These are phyloP conservation scores for Amaranthus tricolor DNA, from an alignment of 179 eudicot genomes.

Conservation along the genomic window DNA sequence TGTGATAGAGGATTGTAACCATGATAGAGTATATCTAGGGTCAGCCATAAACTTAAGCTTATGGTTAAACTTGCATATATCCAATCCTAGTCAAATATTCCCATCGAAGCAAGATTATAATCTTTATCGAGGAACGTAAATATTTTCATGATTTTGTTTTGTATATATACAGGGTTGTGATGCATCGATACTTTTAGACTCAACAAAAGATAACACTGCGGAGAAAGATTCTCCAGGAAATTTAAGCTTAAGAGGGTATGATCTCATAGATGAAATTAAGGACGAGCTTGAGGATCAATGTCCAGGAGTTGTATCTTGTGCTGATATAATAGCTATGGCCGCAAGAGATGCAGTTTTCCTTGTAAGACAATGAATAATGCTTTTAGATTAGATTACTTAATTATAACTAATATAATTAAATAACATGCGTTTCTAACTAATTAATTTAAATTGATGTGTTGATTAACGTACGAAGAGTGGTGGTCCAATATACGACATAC, in stretches of 20 bases:
- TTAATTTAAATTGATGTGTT: background rate
- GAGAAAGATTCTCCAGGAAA: constrained; percentile 93
- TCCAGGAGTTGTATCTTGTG: constrained; percentile 86
- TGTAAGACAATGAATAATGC: constrained; percentile 34
- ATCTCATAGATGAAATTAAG: constrained; percentile 62
- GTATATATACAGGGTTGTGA: constrained; percentile 68
- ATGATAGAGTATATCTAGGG: too few relatives aligned
- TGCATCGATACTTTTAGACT: constrained; percentile 72
- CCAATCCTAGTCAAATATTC: too few relatives aligned
- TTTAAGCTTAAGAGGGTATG: constrained; percentile 73
- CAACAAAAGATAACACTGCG: constrained; percentile 73
- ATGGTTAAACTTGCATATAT: too few relatives aligned
- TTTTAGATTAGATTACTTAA: background rate
- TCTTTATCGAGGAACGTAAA: too few relatives aligned
- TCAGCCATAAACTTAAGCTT: too few relatives aligned
- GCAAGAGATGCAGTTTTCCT: constrained; percentile 82
- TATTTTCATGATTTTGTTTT: background rate
- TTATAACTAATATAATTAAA: too few relatives aligned
- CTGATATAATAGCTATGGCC: constrained; percentile 83
- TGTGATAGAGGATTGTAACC: too few relatives aligned
- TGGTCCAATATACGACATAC: constrained; percentile 83
- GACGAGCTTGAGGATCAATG: constrained; percentile 57
- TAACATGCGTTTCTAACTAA: too few relatives aligned
- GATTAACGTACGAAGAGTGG: constrained; percentile 49
- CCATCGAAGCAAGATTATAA: too few relatives aligned